phyloP scores from a whole-genome alignment of 2,329 filamentous ascomycete species.

The Alternaria gaisen region DNA sequence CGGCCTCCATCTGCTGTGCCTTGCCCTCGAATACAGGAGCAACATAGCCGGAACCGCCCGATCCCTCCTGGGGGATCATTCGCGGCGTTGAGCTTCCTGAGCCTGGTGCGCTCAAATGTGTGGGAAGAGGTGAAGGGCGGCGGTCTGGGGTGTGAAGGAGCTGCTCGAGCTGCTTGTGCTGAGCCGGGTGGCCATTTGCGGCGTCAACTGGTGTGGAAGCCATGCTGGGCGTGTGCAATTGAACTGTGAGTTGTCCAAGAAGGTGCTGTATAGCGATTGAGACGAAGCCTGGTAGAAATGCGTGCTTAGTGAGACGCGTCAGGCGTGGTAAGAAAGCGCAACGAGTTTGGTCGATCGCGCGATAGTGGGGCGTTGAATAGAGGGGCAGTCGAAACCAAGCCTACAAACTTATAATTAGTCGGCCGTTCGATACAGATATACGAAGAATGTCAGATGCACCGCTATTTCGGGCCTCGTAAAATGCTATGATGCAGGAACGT shows the following conservation, averaged over 20 bases:
- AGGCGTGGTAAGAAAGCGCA: constrained; percentile 16
- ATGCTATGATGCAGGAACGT: constrained; percentile 2
- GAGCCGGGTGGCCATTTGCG: constrained; percentile 30
- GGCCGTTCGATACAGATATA: constrained; percentile 3
- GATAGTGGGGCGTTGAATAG: constrained; percentile 12
- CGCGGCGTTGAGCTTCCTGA: constrained; percentile 65
- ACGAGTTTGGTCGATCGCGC: constrained; percentile 12
- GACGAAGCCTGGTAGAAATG: constrained; percentile 20
- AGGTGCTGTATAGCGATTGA: constrained; percentile 13
- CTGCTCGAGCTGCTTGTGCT: constrained; percentile 67
- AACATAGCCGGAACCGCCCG: constrained; percentile 84
- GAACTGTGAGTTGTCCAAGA: background rate
- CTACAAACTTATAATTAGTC: background rate
- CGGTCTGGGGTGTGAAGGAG: constrained; percentile 64
- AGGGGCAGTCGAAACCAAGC: constrained; percentile 9
- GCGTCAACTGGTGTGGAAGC: constrained; percentile 46
- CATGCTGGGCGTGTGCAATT: constrained; percentile 32
- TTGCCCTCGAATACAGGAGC: constrained; percentile 95
- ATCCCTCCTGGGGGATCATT: constrained; percentile 82
- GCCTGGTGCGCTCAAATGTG: constrained; percentile 78
- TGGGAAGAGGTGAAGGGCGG: constrained; percentile 86
- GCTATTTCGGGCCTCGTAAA: constrained; percentile 6
- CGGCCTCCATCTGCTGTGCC: constrained; percentile 84
- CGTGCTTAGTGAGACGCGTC: constrained; percentile 18
- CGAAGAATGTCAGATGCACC: constrained; percentile 6